Percentiles rank a stretch among this genome's conserved stretches.
These are phyloP conservation scores for Ambrosiella xylebori DNA, from an alignment of 2,329 filamentous ascomycete species.

Conservation along the genomic window DNA sequence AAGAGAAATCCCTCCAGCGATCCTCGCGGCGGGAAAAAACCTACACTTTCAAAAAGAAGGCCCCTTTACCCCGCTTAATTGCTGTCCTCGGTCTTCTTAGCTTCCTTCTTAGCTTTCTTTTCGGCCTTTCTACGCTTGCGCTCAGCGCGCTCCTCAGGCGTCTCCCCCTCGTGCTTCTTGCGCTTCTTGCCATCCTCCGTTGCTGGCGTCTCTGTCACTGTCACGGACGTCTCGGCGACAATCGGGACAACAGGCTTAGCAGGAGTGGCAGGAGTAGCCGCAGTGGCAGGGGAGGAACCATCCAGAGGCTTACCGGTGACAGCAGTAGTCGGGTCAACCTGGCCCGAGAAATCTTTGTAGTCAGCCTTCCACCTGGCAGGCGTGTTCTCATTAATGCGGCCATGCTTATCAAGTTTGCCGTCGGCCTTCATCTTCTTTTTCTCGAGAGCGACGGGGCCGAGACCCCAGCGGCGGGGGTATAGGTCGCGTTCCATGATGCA, in stretches of 20 bases:
- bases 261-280: slow-evolving; percentile 17
- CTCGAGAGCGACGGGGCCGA: slow-evolving; percentile 80
- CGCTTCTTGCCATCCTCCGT: slow-evolving; percentile 47
- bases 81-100: slow-evolving; percentile 38
- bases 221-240: slow-evolving; percentile 20
- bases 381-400: slow-evolving; percentile 78
- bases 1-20: neutral
- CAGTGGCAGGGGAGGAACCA: slow-evolving; percentile 27
- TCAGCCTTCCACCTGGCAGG: slow-evolving; percentile 82
- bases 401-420: slow-evolving; percentile 96
- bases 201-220: slow-evolving; percentile 24
- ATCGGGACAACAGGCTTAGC: slow-evolving; percentile 19
- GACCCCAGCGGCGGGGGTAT: slow-evolving; percentile 91
- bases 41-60: no score
- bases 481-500: slow-evolving; percentile 99
- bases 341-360: slow-evolving; percentile 72
- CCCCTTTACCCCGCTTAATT: slow-evolving; percentile 23
- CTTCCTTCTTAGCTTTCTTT: slow-evolving; percentile 40
- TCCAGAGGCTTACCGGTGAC: slow-evolving; percentile 27
- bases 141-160: slow-evolving; percentile 48
- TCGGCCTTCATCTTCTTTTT: slow-evolving; percentile 99
- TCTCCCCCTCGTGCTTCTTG: slow-evolving; percentile 71
- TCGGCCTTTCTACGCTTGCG: slow-evolving; percentile 42
- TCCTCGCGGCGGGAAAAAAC: no score
- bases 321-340: slow-evolving; percentile 28